A percentile compares a stretch with the other conserved stretches of the same genome.
Conservation (phyloP, 352 stramenopile genomes). For the Globisporangium echinulatum region DNA sequence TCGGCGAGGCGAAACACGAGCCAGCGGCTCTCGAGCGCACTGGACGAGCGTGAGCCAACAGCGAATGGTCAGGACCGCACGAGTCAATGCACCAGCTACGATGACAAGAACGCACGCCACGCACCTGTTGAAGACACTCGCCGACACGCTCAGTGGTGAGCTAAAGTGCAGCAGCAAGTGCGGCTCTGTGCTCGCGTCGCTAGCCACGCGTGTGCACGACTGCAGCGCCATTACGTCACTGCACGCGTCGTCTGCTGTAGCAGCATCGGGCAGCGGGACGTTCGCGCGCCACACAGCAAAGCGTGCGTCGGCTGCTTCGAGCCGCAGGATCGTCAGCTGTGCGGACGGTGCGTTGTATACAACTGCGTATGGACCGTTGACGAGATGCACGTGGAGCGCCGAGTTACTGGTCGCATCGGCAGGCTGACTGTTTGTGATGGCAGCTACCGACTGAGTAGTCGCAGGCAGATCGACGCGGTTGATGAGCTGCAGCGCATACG, state of each 20-base stretch:
- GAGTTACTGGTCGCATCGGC: not conserved
- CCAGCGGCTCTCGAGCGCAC: not conserved
- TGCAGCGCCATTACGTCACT: not conserved
- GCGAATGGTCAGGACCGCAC: not conserved
- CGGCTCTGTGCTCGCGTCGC: conserved; percentile 4
- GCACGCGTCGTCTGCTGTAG: not conserved
- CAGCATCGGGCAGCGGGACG: not conserved
- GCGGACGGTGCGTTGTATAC: conserved; percentile 15
- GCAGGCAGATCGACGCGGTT: conserved; percentile 10
- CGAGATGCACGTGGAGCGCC: conserved; percentile 22
- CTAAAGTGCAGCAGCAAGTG: conserved; percentile 13
- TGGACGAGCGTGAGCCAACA: not conserved
- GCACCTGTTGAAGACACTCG: not conserved
- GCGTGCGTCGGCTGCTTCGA: conserved; percentile 11
- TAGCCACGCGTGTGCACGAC: conserved; percentile 7
- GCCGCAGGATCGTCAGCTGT: conserved; percentile 15
- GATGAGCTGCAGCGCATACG: conserved; percentile 10
- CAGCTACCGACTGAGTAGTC: too few relatives aligned
- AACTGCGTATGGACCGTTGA: conserved; percentile 30
- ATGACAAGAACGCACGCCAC: not conserved
- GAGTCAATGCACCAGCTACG: not conserved
- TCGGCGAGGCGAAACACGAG: conserved; percentile 2
- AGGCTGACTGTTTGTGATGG: not conserved
- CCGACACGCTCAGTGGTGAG: not conserved
- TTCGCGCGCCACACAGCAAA: conserved; percentile 21